These are phyloP conservation scores for Solanum paucissectum DNA, from an alignment of 257 asterid species.

Conservation along the genomic window DNA sequence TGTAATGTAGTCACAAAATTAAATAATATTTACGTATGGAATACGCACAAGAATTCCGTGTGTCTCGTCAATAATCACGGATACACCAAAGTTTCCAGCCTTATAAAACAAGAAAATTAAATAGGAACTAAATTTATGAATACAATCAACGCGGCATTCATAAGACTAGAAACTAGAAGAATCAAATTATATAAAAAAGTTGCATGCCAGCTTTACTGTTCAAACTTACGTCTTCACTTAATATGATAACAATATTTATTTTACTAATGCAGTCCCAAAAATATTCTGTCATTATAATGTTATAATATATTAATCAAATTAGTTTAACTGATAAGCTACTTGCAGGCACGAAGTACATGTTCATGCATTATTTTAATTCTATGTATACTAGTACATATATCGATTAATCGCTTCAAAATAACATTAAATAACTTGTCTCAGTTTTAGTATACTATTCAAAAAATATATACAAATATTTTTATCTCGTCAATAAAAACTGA, in stretches of 20 bases:
- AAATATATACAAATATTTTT: not conserved
- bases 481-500: not conserved
- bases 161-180: not conserved
- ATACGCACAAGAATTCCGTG: slow-evolving; percentile 33
- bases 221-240: not conserved
- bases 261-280: not conserved
- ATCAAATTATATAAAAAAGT: not conserved
- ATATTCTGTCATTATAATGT: not conserved
- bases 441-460: not conserved
- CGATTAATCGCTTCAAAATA: not conserved
- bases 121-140: not conserved
- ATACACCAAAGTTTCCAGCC: slow-evolving; percentile 1
- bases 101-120: not conserved
- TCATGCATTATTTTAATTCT: not conserved
- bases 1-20: not conserved
- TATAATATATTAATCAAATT: not conserved
- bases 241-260: not conserved
- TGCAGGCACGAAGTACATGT: not conserved
- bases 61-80: slow-evolving; percentile 42
- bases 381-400: not conserved
- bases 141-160: not conserved
- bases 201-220: not conserved
- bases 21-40: not conserved
- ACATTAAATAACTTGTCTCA: not conserved
- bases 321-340: not conserved